Evolutionary conservation across 2,329 filamentous ascomycete genomes (phyloP).

Genomic region (Fusarium duplospermum): DNA sequence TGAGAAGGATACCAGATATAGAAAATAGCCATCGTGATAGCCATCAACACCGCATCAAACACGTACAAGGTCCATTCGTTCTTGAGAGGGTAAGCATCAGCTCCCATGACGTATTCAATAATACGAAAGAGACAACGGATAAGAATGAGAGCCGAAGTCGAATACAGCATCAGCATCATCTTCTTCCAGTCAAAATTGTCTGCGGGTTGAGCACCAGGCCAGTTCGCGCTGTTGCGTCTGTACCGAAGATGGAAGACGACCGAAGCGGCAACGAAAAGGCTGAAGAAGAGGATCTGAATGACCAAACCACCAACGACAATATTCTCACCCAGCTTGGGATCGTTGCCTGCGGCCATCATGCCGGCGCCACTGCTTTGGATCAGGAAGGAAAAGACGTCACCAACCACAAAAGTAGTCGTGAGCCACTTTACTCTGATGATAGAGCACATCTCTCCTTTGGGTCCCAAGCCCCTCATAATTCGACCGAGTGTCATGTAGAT

Average conservation of each 20-base stretch:
- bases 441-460: conserved; percentile 37
- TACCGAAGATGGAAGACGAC: conserved; percentile 58
- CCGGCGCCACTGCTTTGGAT: conserved; percentile 58
- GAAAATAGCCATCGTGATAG: conserved; percentile 26
- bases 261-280: conserved; percentile 62
- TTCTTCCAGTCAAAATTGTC: conserved; percentile 47
- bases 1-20: conserved; percentile 15
- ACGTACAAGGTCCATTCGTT: conserved; percentile 56
- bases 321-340: conserved; percentile 52
- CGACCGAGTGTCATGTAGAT: conserved; percentile 59
- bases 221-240: conserved; percentile 3
- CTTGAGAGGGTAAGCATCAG: conserved; percentile 51
- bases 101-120: conserved; percentile 58
- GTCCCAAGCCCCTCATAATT: conserved; percentile 48
- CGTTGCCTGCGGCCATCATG: conserved; percentile 39
- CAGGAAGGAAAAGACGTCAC: conserved; percentile 61
- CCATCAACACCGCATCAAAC: conserved; percentile 50
- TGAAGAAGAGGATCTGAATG: conserved; percentile 67
- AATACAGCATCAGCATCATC: conserved; percentile 51
- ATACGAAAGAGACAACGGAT: conserved; percentile 58
- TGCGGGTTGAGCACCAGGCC: background rate
- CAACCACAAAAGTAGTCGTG: conserved; percentile 63
- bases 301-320: conserved; percentile 66
- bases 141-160: conserved; percentile 52
- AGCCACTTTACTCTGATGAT: conserved; percentile 50